Conservation (phyloP, 1,284 basidiomycete species). For the Fomitopsis pinicola region DNA sequence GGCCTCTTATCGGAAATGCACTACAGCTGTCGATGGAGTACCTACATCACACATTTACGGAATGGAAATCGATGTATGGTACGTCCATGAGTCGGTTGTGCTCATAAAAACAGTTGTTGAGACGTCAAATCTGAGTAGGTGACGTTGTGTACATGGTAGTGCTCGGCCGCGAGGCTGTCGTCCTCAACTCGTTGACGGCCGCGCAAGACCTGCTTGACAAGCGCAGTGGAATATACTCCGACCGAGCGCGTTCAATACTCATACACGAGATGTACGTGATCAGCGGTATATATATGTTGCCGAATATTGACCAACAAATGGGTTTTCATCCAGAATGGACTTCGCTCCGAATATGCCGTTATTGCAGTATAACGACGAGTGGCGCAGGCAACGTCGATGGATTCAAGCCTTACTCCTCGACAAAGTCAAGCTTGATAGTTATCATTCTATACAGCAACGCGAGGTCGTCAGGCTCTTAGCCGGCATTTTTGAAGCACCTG, state of each 20-base stretch:
- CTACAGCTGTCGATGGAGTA: slow-evolving; percentile 37
- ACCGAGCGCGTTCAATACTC: slow-evolving; percentile 30
- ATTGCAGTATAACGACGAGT: not conserved
- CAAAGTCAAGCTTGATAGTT: slow-evolving; percentile 7
- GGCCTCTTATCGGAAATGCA: slow-evolving; percentile 46
- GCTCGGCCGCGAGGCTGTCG: slow-evolving; percentile 15
- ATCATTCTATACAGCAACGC: slow-evolving; percentile 8
- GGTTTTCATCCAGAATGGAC: not conserved
- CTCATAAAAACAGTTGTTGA: not conserved
- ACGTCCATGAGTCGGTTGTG: not conserved
- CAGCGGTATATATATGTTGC: not conserved
- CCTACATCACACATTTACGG: slow-evolving; percentile 37
- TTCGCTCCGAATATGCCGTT: not conserved
- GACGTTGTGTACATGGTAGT: slow-evolving; percentile 35
- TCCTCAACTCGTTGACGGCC: slow-evolving; percentile 33
- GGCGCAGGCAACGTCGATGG: slow-evolving; percentile 4
- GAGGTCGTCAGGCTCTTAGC: slow-evolving; percentile 10
- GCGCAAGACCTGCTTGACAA: slow-evolving; percentile 55
- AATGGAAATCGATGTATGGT: slow-evolving; percentile 27
- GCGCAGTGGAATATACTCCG: slow-evolving; percentile 45
- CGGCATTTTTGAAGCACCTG: slow-evolving; percentile 10
- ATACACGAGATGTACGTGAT: slow-evolving; percentile 23
- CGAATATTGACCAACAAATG: not conserved
- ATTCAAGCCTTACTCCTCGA: slow-evolving; percentile 17
- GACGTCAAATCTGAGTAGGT: slow-evolving; percentile 27